phyloP scores from a whole-genome alignment of 306 rosid species.

The Trifolium pratense region DNA sequence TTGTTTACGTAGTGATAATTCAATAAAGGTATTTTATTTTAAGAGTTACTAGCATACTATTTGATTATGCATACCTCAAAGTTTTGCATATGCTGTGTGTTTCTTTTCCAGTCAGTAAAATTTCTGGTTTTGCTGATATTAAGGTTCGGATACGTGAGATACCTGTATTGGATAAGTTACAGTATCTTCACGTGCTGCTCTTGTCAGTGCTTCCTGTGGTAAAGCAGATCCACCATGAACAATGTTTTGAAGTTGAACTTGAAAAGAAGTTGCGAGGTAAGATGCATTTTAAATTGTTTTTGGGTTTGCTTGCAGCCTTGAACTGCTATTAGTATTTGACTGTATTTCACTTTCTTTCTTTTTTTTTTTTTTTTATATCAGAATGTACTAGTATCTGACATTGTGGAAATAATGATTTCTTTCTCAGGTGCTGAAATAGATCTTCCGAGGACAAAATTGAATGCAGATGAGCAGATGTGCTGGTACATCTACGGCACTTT shows the following conservation, averaged over 20 bases:
- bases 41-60: not conserved
- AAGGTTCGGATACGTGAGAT: slow-evolving; percentile 91
- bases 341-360: slow-evolving; percentile 27
- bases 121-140: slow-evolving; percentile 40
- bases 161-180: slow-evolving; percentile 79
- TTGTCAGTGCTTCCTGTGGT: slow-evolving; percentile 91
- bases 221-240: slow-evolving; percentile 79
- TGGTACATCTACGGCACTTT: slow-evolving; percentile 58
- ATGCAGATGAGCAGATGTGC: slow-evolving; percentile 99
- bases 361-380: no score
- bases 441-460: slow-evolving; percentile 85
- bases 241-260: slow-evolving; percentile 88
- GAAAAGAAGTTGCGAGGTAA: slow-evolving; percentile 83
- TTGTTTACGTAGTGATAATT: slow-evolving; percentile 84
- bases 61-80: slow-evolving; percentile 29
- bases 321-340: slow-evolving; percentile 23
- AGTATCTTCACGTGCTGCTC: slow-evolving; percentile 74
- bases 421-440: slow-evolving; percentile 74
- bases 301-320: slow-evolving; percentile 36
- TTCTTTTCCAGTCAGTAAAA: slow-evolving; percentile 33
- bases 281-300: slow-evolving; percentile 43
- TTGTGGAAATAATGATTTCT: slow-evolving; percentile 40
- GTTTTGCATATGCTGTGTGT: slow-evolving; percentile 19
- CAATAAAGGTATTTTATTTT: slow-evolving; percentile 70
- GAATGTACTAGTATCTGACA: slow-evolving; percentile 35